Base-by-base conservation (phyloP, 2,329 filamentous ascomycete species). In the Cladosporium velox region DNA sequence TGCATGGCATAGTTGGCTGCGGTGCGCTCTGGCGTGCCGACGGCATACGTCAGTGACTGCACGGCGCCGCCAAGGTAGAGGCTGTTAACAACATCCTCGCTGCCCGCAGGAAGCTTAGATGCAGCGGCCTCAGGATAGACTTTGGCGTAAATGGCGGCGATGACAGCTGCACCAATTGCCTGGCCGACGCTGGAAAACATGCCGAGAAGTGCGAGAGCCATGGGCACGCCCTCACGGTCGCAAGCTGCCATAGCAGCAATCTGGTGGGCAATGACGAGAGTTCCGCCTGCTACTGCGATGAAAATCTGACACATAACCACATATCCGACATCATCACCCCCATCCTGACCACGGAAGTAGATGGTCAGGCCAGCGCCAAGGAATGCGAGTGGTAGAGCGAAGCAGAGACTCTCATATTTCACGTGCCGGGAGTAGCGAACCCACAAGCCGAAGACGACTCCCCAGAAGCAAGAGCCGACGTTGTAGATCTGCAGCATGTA, bases 241-340 rank as follows among this genome's bases (percentile, higher is more conserved):
- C 65, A 66, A 1, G 84, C 85, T 0, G 86, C 84, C 78, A 89
- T 86, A 60, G 85, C 82, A 12, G 85, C 86, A 71, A 90, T 82
- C 72, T 90, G 84, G 54, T 86, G 81, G 58, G 82, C 82, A 58
- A 89, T 85, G 66, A 86, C 84, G 7, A 88, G 78, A 12, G 82
- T 83, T 65, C 81, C 81, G 18, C 83, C 83, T n/a, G n/a, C n/a
- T n/a, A n/a, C n/a, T n/a, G 84, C 83, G 55, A 85, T 82, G 66
- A 86, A 79, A 59, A 86, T 80, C 70, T 85, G 83, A 64, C 81
- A 83, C 79, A 85, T 81, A 58, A 85, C 74, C 6, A 85, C 71
- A 73, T 81, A 84, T 28, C 80, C 77, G 34, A 85, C 78, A 24
- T 79, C 75, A 8, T 76, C 74, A 38, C 78, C 73, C 10, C 73